Evolutionary conservation across 257 asterid genomes (phyloP), one percentile per base, ranked within the genome.

Genomic region (Paraleonurus japonicus): DNA sequence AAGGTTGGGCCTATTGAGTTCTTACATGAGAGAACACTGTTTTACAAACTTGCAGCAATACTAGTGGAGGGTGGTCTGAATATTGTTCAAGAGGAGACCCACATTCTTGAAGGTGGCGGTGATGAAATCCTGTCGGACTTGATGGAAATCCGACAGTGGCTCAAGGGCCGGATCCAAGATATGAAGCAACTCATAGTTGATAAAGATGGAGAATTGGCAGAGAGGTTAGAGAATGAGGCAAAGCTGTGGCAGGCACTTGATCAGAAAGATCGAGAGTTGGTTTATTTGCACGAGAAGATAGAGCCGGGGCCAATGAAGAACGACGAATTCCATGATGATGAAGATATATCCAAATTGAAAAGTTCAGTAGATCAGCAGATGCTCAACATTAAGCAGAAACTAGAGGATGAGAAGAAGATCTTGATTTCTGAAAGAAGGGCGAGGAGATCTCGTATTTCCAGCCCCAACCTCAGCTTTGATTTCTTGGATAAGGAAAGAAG

Each of bases 1-100:
- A 76, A 73, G 45, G 88, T 83, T 5, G 92, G 96, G 12, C 92
- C 96, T 6, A 83, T 92, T 3, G 92, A 86, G 69, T 88, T 85
- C 75, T 72, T 92, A 33, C 94, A 85, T 3, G 88, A 83, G 55
- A 75, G 92, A 73, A 86, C 92, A 3, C 84, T 80, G 8, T 90
- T 86, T 65, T 88, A 88, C 47, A 90, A 90, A 61, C 84, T 92
- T 13, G 92, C 96, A 2, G 82, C 83, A 11, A 81, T 90, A 57
- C 77, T 88, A 20, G 96, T 92, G 8, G 92, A 90, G 45, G 90
- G 87, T 7, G 87, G 95, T 57, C 60, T 88, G 69, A 68, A 71
- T 41, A 84, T 89, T 66, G 80, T 88, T 33, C 81, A 83, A 73
- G 87, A 88, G 53, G 95, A 89, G 84, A 76, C 85, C 3, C 85